A percentile compares a stretch with the other conserved stretches of the same genome.
Evolutionary conservation across 2,329 filamentous ascomycete species (phyloP).

Genomic region (Diaporthe australafricana): DNA sequence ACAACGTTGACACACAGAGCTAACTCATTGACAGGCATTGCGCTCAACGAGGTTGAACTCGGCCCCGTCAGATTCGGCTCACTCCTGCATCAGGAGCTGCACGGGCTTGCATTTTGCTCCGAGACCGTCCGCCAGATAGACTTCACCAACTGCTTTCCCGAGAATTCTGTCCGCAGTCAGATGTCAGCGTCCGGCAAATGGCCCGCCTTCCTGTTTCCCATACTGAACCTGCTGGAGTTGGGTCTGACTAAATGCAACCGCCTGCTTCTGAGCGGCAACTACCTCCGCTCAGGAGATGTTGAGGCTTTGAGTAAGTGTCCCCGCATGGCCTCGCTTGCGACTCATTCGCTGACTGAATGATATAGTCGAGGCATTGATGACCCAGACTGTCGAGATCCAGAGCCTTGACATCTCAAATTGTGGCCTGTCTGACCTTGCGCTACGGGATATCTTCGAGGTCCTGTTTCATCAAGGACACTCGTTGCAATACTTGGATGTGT

Average conservation of each 20-base stretch:
- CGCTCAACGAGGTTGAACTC: conserved; percentile 60
- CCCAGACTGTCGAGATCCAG: conserved; percentile 53
- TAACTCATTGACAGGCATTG: conserved; percentile 51
- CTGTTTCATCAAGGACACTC: conserved; percentile 58
- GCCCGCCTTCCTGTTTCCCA: conserved; percentile 51
- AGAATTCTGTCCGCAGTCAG: conserved; percentile 38
- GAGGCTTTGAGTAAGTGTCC: conserved; percentile 58
- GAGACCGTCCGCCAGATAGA: conserved; percentile 67
- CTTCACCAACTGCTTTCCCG: conserved; percentile 55
- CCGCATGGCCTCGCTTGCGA: conserved; percentile 19
- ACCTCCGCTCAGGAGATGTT: conserved; percentile 58
- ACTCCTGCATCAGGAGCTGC: conserved; percentile 66
- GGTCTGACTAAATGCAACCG: conserved; percentile 63
- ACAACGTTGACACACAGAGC: conserved; percentile 37
- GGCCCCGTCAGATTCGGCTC: conserved; percentile 61
- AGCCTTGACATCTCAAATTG: conserved; percentile 64
- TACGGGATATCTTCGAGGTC: conserved; percentile 60
- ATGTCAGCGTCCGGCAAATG: conserved; percentile 26
- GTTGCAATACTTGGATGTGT: conserved; percentile 62
- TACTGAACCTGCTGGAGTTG: conserved; percentile 57
- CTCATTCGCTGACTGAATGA: conserved; percentile 5
- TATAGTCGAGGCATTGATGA: conserved; percentile 45
- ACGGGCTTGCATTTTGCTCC: conserved; percentile 66
- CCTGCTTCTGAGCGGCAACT: conserved; percentile 62
- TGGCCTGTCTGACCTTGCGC: conserved; percentile 60